Percentiles rank a stretch among this genome's conserved stretches.
These are phyloP conservation scores for Xylariaceae sp. DNA, from an alignment of 2,329 filamentous ascomycete species.

Conservation along the genomic window DNA sequence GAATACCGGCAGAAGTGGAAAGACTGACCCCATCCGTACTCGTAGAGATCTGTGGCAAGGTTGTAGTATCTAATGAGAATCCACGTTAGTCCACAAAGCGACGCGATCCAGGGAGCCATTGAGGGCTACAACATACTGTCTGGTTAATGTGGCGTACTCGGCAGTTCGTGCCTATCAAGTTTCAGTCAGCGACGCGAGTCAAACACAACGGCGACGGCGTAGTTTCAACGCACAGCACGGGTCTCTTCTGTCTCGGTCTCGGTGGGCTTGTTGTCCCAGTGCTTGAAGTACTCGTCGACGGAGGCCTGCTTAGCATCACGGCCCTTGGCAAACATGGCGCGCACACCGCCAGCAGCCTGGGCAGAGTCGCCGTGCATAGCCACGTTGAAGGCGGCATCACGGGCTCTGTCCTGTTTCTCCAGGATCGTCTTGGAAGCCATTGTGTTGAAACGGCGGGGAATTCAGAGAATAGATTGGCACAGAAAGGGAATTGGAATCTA, in stretches of 20 bases:
- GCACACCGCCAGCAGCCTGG: conserved; percentile 64
- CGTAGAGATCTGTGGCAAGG: conserved; percentile 91
- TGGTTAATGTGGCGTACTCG: conserved; percentile 88
- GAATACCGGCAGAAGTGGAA: conserved; percentile 98
- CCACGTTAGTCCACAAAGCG: neutral
- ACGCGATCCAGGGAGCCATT: neutral
- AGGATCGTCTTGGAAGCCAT: conserved; percentile 49
- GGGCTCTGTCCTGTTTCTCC: conserved; percentile 75
- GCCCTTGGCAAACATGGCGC: conserved; percentile 83
- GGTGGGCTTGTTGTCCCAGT: conserved; percentile 82
- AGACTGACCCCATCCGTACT: conserved; percentile 92
- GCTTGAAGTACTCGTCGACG: conserved; percentile 91
- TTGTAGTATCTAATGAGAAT: conserved; percentile 74
- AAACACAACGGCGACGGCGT: neutral
- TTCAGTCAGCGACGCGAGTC: conserved; percentile 5
- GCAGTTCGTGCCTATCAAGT: conserved; percentile 65
- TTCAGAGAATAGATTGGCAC: neutral
- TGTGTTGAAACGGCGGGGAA: conserved; percentile 27
- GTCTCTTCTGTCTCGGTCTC: conserved; percentile 76
- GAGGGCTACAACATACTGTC: conserved; percentile 61
- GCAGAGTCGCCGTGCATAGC: conserved; percentile 74
- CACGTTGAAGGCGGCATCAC: conserved; percentile 88
- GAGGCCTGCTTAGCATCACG: conserved; percentile 68
- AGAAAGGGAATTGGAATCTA: neutral
- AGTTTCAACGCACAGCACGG: conserved; percentile 58